Conservation (phyloP, 2,329 filamentous ascomycete species). For the Periconia sp. region DNA sequence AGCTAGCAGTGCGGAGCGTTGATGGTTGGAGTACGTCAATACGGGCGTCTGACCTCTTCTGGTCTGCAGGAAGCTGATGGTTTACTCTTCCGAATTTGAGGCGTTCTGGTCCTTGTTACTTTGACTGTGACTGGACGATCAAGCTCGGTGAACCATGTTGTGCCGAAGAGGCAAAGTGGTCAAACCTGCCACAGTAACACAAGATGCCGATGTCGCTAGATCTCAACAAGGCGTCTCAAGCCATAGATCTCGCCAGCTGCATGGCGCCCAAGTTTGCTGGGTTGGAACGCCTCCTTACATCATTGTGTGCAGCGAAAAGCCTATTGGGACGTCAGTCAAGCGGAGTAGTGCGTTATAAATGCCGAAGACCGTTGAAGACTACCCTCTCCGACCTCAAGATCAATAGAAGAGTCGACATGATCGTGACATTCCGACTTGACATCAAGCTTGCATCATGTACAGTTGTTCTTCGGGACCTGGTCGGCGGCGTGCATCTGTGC, state of each 20-base stretch:
- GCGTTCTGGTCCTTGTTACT: too few relatives aligned
- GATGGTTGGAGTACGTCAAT: neutral
- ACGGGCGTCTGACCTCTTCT: neutral
- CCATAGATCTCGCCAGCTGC: slow-evolving; percentile 4
- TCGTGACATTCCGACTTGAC: neutral
- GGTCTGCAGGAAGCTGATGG: neutral
- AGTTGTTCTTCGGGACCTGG: neutral
- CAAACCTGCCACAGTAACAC: slow-evolving; percentile 1
- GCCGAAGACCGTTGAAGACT: too few relatives aligned
- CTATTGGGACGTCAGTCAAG: neutral
- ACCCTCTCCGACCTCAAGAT: too few relatives aligned
- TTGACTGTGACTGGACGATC: too few relatives aligned
- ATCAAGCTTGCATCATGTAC: neutral
- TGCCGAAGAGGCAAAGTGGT: neutral
- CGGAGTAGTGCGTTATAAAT: slow-evolving; percentile 5
- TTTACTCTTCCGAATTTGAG: too few relatives aligned
- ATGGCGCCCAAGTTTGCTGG: neutral
- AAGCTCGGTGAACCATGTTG: neutral
- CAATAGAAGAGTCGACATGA: neutral
- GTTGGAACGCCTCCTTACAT: neutral
- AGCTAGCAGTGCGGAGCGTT: neutral
- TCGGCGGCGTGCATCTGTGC: neutral
- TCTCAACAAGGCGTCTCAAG: slow-evolving; percentile 1
- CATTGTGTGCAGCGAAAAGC: neutral
- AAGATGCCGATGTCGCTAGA: slow-evolving; percentile 1